Base-by-base conservation (phyloP, 2,329 filamentous ascomycete genomes). In the Arthroderma uncinatum region DNA sequence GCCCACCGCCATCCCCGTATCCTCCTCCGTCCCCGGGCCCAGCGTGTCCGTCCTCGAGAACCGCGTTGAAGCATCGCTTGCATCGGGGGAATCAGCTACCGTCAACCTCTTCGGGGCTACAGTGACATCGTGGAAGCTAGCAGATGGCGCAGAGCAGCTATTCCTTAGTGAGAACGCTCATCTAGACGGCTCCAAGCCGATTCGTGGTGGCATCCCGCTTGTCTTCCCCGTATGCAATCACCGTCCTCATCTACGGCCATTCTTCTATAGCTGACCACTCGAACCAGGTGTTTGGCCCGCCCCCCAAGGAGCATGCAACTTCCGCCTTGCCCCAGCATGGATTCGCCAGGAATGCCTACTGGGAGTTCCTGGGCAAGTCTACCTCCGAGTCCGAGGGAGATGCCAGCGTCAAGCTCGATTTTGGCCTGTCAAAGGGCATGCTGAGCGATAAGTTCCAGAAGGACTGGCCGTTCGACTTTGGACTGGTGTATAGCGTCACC, bases 361-460 rank as follows among this genome's bases (percentile, higher is more conserved):
- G 93, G 93, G 91, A 97, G 72, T 95, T 93, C 70, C 79, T 98
- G 54, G 91, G 91, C 68, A 94, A 92, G 74, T 89, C 85, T 5
- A 84, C 81, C n/a, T 82, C 81, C 4, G 85, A 90, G 70, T 80
- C 77, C 66, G 40, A 71, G 44, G 76, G 75, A 61, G 80, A 87
- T 67, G 77, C 83, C 66, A 85, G 84, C 53, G 85, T 97, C 63
- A 96, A 95, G 79, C 84, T 98, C 60, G 93, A 98, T 76, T 97
- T 98, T 71, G 93, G 92, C 28, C 83, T 98, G 36, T 89, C 86
- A 54, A 81, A 83, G 28, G 78, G 81, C 54, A 86, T 85, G 67
- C 77, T 97, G 58, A 81, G 80, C 63, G 82, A 85, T 0, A 80
- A 84, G 44, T 80, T 81, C 63, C 82, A 81, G 68, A 80, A 81